These are phyloP conservation scores for Abortiporus biennis DNA, from an alignment of 1,284 basidiomycete genomes.

Conservation along the genomic window DNA sequence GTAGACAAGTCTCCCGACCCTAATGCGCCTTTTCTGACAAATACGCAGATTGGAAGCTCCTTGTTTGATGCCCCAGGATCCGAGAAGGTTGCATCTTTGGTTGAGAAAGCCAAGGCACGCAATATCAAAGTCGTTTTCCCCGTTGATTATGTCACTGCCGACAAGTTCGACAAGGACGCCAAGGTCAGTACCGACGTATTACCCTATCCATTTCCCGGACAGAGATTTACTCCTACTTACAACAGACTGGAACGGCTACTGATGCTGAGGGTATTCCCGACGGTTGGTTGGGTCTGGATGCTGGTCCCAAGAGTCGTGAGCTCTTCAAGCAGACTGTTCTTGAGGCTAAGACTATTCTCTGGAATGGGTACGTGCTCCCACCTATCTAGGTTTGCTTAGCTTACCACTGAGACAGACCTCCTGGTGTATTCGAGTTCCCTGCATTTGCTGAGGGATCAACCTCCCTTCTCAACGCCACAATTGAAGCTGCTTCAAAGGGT, in stretches of 20 bases:
- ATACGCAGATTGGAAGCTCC: slow-evolving; percentile 80
- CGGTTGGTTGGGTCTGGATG: slow-evolving; percentile 94
- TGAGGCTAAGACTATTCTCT: slow-evolving; percentile 94
- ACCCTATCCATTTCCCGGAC: not conserved
- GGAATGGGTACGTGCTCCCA: slow-evolving; percentile 73
- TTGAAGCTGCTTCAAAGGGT: slow-evolving; percentile 85
- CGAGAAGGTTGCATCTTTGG: slow-evolving; percentile 78
- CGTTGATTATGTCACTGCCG: slow-evolving; percentile 89
- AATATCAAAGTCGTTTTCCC: slow-evolving; percentile 96
- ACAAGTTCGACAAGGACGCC: slow-evolving; percentile 95
- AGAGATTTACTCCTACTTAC: not conserved
- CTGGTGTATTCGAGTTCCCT: slow-evolving; percentile 97
- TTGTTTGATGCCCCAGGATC: slow-evolving; percentile 91
- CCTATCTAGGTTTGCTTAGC: not conserved
- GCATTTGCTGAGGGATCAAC: slow-evolving; percentile 87
- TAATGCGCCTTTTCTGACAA: slow-evolving; percentile 6
- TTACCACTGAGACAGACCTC: slow-evolving; percentile 48
- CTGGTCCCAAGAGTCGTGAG: slow-evolving; percentile 76
- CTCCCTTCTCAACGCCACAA: slow-evolving; percentile 80
- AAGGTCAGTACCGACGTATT: slow-evolving; percentile 39
- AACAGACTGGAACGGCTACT: slow-evolving; percentile 69
- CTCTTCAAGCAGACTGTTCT: slow-evolving; percentile 79
- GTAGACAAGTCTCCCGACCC: slow-evolving; percentile 5
- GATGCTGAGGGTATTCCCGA: slow-evolving; percentile 87
- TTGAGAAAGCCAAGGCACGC: slow-evolving; percentile 93